A percentile compares a stretch with the other conserved stretches of the same genome.
Conservation (phyloP, 257 asterid species). For the Lycium ferocissimum region DNA sequence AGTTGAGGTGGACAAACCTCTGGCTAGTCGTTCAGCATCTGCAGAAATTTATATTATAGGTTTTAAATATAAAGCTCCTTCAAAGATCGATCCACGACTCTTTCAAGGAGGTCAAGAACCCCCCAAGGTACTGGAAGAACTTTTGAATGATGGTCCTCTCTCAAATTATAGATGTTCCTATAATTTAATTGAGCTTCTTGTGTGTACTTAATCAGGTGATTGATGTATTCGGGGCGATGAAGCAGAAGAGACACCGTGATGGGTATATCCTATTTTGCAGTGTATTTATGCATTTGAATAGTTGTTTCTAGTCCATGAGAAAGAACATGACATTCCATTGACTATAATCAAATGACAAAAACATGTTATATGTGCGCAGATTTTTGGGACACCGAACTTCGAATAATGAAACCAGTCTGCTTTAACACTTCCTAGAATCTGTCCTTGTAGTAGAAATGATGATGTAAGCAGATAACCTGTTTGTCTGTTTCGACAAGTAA, state of each 20-base stretch:
- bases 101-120: slow-evolving; percentile 85
- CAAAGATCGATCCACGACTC: slow-evolving; percentile 96
- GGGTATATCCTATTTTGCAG: slow-evolving; percentile 54
- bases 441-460: not conserved
- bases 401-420: not conserved
- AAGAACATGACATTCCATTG: slow-evolving; percentile 13
- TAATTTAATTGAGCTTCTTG: slow-evolving; percentile 29
- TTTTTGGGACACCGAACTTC: not conserved
- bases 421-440: not conserved
- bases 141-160: not conserved
- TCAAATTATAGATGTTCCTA: slow-evolving; percentile 25
- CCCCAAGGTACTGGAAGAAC: slow-evolving; percentile 61
- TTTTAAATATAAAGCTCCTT: slow-evolving; percentile 86
- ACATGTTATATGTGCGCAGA: not conserved
- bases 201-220: slow-evolving; percentile 53
- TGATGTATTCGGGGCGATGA: slow-evolving; percentile 77
- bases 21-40: slow-evolving; percentile 85
- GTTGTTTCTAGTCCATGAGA: not conserved
- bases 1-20: slow-evolving; percentile 95
- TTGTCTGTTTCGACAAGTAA: not conserved
- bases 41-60: slow-evolving; percentile 89
- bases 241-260: slow-evolving; percentile 89
- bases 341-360: slow-evolving; percentile 5
- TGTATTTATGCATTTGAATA: slow-evolving; percentile 11
- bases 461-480: slow-evolving; percentile 14